Base-by-base conservation (phyloP, 78 protist species). In the Speleostelium caveatum region DNA sequence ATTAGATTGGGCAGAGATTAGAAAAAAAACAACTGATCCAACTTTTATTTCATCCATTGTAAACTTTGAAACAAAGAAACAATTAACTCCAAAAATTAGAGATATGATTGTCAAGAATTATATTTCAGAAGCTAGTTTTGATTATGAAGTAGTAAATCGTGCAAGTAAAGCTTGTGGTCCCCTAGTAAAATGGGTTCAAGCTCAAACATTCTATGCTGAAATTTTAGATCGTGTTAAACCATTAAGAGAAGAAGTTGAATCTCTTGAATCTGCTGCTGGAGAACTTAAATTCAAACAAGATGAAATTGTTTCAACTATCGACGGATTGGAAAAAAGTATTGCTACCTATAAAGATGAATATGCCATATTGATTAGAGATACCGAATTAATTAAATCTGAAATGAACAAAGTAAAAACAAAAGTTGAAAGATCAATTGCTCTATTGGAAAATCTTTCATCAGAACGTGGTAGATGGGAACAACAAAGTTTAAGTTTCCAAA, bases 91-190 rank as follows among this genome's bases (percentile, higher is more conserved):
- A 28, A 87, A 92, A 62, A 53, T 75, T 26, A 19, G 83, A 56
- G 75, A 56, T n/a, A 26, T 45, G 0, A 62, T 96, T 38, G 41
- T 60, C 53, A 92, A 79, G 74, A 53, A 62, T 41, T 97, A 90
- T 91, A 3, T 96, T 45, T 19, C 61, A 36, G 89, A 96, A 36
- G 87, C 90, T 24, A 66, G 75, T 41, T 96, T 92, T 80, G 91
- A 75, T n/a, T 90, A 30, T 45, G 98, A 96, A 71, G 55, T 22
- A 8, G 96, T 94, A 55, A 73, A 96, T 73, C 22, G 92, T 7
- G 96, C 98, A 6, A 73, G 92, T 28, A 78, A 92, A 51, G 99
- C 99, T n/a, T 88, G 96, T 56, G 99, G 99, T n/a, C 99, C 99
- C 17, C 80, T 98, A 32, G 93, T 93, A 59, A 90, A 96, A 75